Evolutionary conservation across 352 stramenopile genomes (phyloP).

Genomic region (Phytophthora vignae): DNA sequence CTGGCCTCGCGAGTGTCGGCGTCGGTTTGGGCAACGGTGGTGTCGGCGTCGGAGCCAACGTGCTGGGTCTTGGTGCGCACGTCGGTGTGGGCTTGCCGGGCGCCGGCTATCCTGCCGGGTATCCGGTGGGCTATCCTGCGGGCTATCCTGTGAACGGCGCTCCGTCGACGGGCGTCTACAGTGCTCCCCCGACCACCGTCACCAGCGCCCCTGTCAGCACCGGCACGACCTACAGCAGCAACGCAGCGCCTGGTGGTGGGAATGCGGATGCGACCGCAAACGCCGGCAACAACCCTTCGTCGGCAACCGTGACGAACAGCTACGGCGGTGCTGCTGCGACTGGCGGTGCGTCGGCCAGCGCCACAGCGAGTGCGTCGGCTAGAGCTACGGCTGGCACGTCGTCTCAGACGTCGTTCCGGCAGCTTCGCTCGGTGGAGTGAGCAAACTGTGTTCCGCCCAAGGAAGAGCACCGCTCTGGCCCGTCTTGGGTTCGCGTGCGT

Average conservation of each 20-base stretch:
- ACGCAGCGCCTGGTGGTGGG: background rate
- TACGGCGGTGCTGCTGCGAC: background rate
- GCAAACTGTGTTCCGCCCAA: background rate
- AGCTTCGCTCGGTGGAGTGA: background rate
- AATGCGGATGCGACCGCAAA: background rate
- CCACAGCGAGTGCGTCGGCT: background rate
- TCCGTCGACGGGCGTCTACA: background rate
- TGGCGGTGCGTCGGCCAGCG: slow-evolving; percentile 5
- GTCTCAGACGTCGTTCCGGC: background rate
- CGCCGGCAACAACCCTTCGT: slow-evolving; percentile 1
- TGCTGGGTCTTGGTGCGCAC: background rate
- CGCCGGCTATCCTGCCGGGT: background rate
- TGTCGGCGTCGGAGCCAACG: slow-evolving; percentile 6
- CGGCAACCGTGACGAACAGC: background rate
- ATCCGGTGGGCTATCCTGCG: too few relatives aligned
- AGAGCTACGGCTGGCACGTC: background rate
- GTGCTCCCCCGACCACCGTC: too few relatives aligned
- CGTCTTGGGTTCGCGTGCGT: too few relatives aligned
- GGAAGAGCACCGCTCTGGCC: too few relatives aligned
- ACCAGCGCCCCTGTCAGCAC: background rate
- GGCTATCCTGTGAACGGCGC: background rate
- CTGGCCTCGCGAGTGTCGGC: too few relatives aligned
- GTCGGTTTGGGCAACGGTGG: slow-evolving; percentile 1
- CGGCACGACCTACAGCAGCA: background rate
- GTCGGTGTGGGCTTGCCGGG: background rate